Evolutionary conservation across 2,329 filamentous ascomycete genomes (phyloP).

Genomic region (Monosporascus sp.): DNA sequence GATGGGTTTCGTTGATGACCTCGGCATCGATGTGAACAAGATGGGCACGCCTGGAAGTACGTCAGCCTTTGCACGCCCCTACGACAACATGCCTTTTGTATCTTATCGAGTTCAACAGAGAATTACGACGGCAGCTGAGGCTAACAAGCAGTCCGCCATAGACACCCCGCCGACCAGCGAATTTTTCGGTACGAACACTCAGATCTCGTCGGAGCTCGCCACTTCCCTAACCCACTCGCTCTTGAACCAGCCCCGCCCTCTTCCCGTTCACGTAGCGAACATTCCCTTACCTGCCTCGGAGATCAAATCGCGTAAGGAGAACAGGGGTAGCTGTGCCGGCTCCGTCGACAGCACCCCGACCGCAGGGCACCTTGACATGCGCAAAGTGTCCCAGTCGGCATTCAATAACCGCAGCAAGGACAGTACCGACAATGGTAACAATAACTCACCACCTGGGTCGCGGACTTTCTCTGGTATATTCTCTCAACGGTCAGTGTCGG

Average conservation of each 20-base stretch:
- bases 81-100: not conserved
- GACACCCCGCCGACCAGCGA: constrained; percentile 20
- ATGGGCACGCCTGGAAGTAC: constrained; percentile 21
- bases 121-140: not conserved
- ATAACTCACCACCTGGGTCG: constrained; percentile 24
- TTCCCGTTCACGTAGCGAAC: constrained; percentile 27
- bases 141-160: constrained; percentile 10
- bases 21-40: constrained; percentile 18
- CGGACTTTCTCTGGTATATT: constrained; percentile 25
- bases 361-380: constrained; percentile 29
- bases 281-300: constrained; percentile 29
- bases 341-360: constrained; percentile 15
- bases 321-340: constrained; percentile 22
- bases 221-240: constrained; percentile 42
- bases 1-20: constrained; percentile 17
- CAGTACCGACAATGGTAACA: constrained; percentile 16
- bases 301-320: constrained; percentile 41
- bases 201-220: constrained; percentile 33
- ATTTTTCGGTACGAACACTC: constrained; percentile 18
- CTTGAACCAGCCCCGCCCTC: constrained; percentile 40
- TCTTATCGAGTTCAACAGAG: not conserved
- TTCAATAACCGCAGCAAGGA: constrained; percentile 24
- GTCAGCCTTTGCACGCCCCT: constrained; percentile 4
- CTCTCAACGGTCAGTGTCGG: constrained; percentile 21
- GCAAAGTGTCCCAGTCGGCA: constrained; percentile 36